Base-by-base conservation (phyloP, 2,329 filamentous ascomycete genomes). In the Claviceps sp. region DNA sequence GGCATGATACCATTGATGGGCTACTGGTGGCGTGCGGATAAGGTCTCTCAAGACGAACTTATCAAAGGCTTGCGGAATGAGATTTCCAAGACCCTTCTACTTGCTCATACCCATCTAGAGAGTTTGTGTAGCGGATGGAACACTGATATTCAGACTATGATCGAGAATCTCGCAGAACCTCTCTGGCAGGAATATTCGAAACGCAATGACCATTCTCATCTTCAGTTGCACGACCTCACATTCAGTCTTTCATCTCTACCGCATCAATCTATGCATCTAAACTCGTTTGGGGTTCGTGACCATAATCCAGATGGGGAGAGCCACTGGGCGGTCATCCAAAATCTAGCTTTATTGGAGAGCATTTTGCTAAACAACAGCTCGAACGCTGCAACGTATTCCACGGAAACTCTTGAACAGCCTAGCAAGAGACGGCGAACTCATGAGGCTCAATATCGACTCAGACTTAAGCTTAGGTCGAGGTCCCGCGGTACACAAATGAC, bases 161-260 rank as follows among this genome's bases (percentile, higher is more conserved):
- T 95, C 5, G 79, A 84, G 56, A 77, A 78, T n/a, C 66, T 96
- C 2, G 63, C 82, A 37, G 83, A 89, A 45, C 73, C 77, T 4
- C 68, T 98, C n/a, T 85, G 83, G 71, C 70, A 70, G 8, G 91
- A 96, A 60, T 97, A 97, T 65, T 74, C 79, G 4, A 82, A 75
- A 56, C 78, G 88, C 54, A 74, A 80, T 38, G 81, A 86, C 47
- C 80, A 80, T 53, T 82, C 86, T 47, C 79, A 83, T 39, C 73
- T 97, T 11, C 85, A 88, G 56, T 68, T 94, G n/a, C 81, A 87
- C 54, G 86, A 96, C 59, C 63, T 96, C 26, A 70, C 74, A 0
- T 85, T 86, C 56, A 61, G 74, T 45, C 58, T 71, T 58, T 63
- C 74, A 60, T 58, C 63, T 61, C 60, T 71, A 61, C 62, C 72